phyloP scores from a whole-genome alignment of 768 basidiomycete genomes.

The Tulasnella calospora region DNA sequence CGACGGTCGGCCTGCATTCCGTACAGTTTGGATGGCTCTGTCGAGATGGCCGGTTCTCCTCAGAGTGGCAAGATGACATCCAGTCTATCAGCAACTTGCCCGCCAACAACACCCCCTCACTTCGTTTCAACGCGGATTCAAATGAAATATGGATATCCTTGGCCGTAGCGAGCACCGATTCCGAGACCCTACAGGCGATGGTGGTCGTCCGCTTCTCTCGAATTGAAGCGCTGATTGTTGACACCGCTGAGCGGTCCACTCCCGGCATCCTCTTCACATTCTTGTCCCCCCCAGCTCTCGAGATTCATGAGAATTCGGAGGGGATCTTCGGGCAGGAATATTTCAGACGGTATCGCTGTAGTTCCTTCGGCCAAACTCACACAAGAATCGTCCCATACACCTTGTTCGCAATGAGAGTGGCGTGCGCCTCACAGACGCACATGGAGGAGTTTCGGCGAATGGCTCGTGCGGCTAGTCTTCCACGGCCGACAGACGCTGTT shows the following conservation, averaged over 20 bases:
- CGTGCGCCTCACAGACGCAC: not conserved
- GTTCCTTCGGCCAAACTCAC: not conserved
- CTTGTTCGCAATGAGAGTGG: conserved; percentile 17
- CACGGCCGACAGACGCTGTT: not conserved
- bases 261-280: conserved; percentile 14
- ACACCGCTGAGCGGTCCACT: not conserved
- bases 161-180: not conserved
- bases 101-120: not conserved
- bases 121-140: conserved; percentile 1
- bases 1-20: not conserved
- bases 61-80: conserved; percentile 21
- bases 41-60: conserved; percentile 23
- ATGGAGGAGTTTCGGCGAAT: conserved; percentile 13
- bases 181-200: not conserved
- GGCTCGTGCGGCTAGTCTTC: conserved; percentile 20
- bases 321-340: not conserved
- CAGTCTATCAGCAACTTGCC: not conserved
- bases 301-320: not conserved
- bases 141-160: not conserved
- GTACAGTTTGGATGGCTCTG: conserved; percentile 28
- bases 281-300: conserved; percentile 8
- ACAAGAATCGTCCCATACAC: conserved; percentile 10
- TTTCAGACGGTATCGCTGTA: not conserved
- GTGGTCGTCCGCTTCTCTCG: conserved; percentile 9
- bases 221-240: conserved; percentile 5